Percentiles rank a stretch among this genome's conserved stretches.
These are phyloP conservation scores for Colletotrichum tropicicola DNA, from an alignment of 2,329 filamentous ascomycete genomes.

Conservation along the genomic window DNA sequence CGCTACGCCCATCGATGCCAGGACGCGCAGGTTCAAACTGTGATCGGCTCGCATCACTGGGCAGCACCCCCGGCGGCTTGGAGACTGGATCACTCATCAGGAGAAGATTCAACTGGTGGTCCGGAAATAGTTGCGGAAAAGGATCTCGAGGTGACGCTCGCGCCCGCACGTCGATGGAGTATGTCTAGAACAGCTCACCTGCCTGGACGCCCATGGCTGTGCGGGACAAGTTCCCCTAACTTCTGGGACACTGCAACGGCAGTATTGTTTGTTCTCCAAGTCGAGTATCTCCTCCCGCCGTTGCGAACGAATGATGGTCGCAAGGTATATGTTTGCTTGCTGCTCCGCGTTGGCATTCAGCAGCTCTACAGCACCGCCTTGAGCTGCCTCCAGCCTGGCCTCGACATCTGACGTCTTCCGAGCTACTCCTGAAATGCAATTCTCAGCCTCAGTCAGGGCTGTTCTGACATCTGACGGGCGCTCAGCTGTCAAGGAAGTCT, in stretches of 20 bases:
- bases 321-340: neutral
- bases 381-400: neutral
- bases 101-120: neutral
- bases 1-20: too few species aligned
- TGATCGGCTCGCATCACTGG: neutral
- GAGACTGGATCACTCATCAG: neutral
- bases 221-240: too few species aligned
- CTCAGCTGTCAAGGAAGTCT: neutral
- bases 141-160: neutral
- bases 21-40: too few species aligned
- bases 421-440: neutral
- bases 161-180: neutral
- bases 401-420: neutral
- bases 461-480: neutral
- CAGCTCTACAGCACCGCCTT: neutral
- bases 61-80: neutral
- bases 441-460: neutral
- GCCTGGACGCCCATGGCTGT: neutral
- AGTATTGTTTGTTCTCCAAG: neutral
- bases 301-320: too few species aligned
- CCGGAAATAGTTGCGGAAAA: neutral
- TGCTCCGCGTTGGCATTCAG: neutral
- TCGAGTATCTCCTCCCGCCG: neutral
- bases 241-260: too few species aligned
- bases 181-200: neutral